These are phyloP conservation scores for Neurospora hispaniola DNA, from an alignment of 495 filamentous ascomycete species.

Conservation along the genomic window DNA sequence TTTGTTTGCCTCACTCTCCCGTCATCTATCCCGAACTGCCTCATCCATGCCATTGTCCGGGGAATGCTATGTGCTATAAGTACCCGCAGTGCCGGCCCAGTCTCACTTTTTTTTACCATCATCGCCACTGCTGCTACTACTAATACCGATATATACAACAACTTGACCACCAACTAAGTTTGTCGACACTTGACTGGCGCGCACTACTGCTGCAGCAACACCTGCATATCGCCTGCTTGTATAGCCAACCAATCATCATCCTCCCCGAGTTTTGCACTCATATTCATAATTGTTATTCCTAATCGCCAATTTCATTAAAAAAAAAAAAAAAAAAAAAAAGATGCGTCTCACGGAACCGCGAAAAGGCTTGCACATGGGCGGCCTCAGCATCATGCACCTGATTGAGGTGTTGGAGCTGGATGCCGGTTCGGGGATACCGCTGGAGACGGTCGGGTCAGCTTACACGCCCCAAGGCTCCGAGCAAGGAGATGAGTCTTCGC, in stretches of 20 bases:
- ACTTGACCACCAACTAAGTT: not conserved
- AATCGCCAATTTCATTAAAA: not conserved
- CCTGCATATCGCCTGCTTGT: not conserved
- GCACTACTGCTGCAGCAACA: not conserved
- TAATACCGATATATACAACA: not conserved
- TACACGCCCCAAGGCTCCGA: not conserved
- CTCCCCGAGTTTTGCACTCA: not conserved
- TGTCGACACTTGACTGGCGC: not conserved
- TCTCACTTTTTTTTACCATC: not conserved
- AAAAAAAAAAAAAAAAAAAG: not conserved
- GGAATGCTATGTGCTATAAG: not conserved
- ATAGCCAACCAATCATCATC: not conserved
- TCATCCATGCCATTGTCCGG: not conserved
- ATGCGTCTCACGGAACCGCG: not conserved
- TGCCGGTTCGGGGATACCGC: not conserved
- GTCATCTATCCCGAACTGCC: not conserved
- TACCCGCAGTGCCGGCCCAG: not conserved
- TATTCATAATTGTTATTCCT: not conserved
- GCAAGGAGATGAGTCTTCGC: not conserved
- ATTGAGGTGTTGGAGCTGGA: conserved; percentile 7
- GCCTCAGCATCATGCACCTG: conserved; percentile 1
- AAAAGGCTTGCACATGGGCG: not conserved
- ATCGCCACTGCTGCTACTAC: not conserved
- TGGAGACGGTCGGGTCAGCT: not conserved
- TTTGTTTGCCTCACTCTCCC: not conserved